phyloP scores from a whole-genome alignment of 179 eudicot genomes.

The Gypsophila paniculata region DNA sequence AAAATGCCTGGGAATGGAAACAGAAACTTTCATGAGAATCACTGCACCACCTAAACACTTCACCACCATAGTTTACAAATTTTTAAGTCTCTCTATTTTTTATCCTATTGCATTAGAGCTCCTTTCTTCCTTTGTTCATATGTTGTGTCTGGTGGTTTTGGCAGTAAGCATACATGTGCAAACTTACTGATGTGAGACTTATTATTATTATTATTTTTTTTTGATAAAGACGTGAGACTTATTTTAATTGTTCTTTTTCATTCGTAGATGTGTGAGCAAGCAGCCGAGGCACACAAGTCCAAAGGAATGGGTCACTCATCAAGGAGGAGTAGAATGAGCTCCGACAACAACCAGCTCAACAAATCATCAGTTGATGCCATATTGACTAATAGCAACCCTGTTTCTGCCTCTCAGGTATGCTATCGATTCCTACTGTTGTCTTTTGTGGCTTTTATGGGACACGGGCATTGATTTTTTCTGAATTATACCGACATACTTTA shows the following conservation, averaged over 20 bases:
- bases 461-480: not conserved
- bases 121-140: not conserved
- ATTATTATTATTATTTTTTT: not conserved
- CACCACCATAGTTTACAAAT: not conserved
- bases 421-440: not conserved
- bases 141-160: not conserved
- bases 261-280: constrained; percentile 92
- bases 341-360: constrained; percentile 58
- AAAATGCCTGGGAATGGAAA: no score
- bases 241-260: not conserved
- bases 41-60: not conserved
- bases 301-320: constrained; percentile 67
- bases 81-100: not conserved
- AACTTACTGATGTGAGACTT: constrained; percentile 2
- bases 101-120: not conserved
- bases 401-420: constrained; percentile 58
- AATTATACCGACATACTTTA: no score
- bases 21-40: not conserved
- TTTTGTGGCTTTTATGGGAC: constrained; percentile 2
- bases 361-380: constrained; percentile 91
- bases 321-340: constrained; percentile 59
- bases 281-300: constrained; percentile 97
- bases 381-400: constrained; percentile 47
- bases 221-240: constrained; percentile 1
- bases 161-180: not conserved